These are phyloP conservation scores for Elsinoe arachidis DNA, from an alignment of 2,329 filamentous ascomycete genomes.

Conservation along the genomic window DNA sequence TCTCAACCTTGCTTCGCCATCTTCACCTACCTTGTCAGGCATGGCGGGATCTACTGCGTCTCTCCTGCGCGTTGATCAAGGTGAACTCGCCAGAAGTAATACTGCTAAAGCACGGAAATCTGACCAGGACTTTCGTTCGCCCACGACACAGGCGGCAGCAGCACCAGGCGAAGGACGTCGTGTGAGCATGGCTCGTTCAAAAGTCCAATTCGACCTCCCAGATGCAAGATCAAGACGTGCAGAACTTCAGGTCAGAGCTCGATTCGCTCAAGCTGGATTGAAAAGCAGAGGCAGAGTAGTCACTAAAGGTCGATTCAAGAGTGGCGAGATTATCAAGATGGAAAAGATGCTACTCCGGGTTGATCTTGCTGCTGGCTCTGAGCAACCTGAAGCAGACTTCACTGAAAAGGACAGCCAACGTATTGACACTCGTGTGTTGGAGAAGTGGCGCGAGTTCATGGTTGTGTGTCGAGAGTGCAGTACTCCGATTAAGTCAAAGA, in stretches of 20 bases:
- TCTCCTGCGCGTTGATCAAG: neutral
- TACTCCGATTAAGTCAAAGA: neutral
- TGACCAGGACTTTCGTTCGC: neutral
- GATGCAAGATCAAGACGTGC: slow-evolving; percentile 30
- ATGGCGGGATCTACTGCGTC: slow-evolving; percentile 11
- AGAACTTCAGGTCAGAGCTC: slow-evolving; percentile 31
- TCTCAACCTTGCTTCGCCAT: slow-evolving; percentile 8
- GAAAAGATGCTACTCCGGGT: slow-evolving; percentile 60
- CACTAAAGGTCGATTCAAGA: slow-evolving; percentile 35
- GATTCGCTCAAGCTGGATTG: slow-evolving; percentile 31
- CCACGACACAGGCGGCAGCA: neutral
- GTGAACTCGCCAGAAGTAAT: neutral
- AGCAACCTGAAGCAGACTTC: slow-evolving; percentile 50
- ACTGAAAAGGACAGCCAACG: slow-evolving; percentile 55
- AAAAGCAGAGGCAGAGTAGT: slow-evolving; percentile 27
- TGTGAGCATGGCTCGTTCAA: neutral
- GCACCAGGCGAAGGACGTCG: neutral
- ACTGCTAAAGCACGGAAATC: neutral
- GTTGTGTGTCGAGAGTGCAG: slow-evolving; percentile 50
- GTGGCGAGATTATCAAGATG: slow-evolving; percentile 58
- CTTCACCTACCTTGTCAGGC: slow-evolving; percentile 8
- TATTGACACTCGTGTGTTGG: slow-evolving; percentile 48
- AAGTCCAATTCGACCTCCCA: slow-evolving; percentile 37
- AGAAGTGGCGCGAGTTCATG: slow-evolving; percentile 59
- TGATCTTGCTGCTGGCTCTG: slow-evolving; percentile 37